Conservation (phyloP, 2,329 filamentous ascomycete species). For the Neobulgaria alba region DNA sequence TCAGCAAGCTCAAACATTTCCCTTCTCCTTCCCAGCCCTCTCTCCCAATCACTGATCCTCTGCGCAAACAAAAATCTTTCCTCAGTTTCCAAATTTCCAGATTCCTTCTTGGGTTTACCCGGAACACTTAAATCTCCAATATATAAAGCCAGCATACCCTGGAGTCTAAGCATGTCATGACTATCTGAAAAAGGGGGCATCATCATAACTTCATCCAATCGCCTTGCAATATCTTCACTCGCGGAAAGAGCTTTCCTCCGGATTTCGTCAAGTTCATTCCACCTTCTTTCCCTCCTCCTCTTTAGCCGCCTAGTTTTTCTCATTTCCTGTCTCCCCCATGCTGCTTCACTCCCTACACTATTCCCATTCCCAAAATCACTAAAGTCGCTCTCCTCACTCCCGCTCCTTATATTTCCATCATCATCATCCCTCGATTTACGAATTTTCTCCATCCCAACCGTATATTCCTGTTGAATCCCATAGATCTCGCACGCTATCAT, state of each 20-base stretch:
- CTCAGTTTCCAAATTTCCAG: constrained; percentile 17
- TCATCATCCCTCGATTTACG: constrained; percentile 25
- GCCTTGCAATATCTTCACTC: constrained; percentile 54
- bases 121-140: constrained; percentile 57
- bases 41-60: constrained; percentile 17
- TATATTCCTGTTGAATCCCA: constrained; percentile 55
- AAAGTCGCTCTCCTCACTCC: constrained; percentile 11
- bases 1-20: constrained; percentile 32
- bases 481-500: constrained; percentile 78
- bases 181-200: constrained; percentile 64
- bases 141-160: constrained; percentile 69
- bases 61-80: constrained; percentile 16
- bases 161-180: constrained; percentile 56
- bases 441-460: constrained; percentile 34
- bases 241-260: constrained; percentile 27
- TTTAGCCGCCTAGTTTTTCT: constrained; percentile 9
- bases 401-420: constrained; percentile 14
- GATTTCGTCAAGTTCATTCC: constrained; percentile 24
- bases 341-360: constrained; percentile 17
- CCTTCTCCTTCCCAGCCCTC: constrained; percentile 16
- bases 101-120: constrained; percentile 5
- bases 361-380: constrained; percentile 10
- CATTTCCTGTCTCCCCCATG: constrained; percentile 13
- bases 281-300: constrained; percentile 17
- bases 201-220: constrained; percentile 63